phyloP scores from a whole-genome alignment of 1,139 yeast genomes.

The Arxiozyma telluris region DNA sequence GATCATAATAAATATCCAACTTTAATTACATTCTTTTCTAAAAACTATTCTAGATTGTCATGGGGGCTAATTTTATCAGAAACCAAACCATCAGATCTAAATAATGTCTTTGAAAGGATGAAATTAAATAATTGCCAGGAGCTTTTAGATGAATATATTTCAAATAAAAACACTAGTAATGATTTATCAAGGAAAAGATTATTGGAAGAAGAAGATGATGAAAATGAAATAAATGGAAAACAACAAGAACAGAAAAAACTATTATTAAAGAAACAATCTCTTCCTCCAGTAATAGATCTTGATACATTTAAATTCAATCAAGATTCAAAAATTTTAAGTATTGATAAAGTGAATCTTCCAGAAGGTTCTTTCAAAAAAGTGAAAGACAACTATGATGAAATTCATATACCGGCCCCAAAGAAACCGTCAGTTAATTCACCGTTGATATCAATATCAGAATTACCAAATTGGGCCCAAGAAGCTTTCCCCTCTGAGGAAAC shows the following conservation, averaged over 20 bases:
- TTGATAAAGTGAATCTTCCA: slow-evolving; percentile 61
- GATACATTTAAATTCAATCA: slow-evolving; percentile 59
- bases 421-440: slow-evolving; percentile 39
- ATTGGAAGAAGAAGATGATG: slow-evolving; percentile 10
- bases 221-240: background rate
- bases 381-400: slow-evolving; percentile 71
- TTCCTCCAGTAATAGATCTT: slow-evolving; percentile 43
- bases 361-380: slow-evolving; percentile 73
- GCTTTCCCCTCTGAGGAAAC: slow-evolving; percentile 71
- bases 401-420: slow-evolving; percentile 74
- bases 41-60: slow-evolving; percentile 35
- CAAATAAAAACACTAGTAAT: slow-evolving; percentile 9
- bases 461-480: slow-evolving; percentile 76
- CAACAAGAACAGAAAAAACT: slow-evolving; percentile 5
- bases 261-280: slow-evolving; percentile 33
- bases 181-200: slow-evolving; percentile 18
- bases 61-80: slow-evolving; percentile 44
- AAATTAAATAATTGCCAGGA: slow-evolving; percentile 29
- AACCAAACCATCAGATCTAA: slow-evolving; percentile 33
- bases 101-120: slow-evolving; percentile 30
- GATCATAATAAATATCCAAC: slow-evolving; percentile 42
- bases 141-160: slow-evolving; percentile 30
- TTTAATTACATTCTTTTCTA: slow-evolving; percentile 41
- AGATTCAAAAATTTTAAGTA: slow-evolving; percentile 60
- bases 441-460: slow-evolving; percentile 47